Evolutionary conservation across 768 basidiomycete species (phyloP).

Genomic region (Bullera alba): DNA sequence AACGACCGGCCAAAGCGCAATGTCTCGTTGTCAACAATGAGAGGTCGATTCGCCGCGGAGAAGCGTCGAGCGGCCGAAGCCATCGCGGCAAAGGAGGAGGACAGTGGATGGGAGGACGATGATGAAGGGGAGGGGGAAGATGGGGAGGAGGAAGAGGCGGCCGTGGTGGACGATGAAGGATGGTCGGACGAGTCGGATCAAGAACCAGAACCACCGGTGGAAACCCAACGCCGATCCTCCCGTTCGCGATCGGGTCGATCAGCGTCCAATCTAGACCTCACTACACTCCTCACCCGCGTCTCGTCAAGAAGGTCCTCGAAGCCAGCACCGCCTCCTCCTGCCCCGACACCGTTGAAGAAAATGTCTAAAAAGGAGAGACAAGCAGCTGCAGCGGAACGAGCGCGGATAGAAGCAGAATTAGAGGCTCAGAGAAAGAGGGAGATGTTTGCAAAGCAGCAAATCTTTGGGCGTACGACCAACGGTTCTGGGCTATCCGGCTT

Average conservation of each 20-base stretch:
- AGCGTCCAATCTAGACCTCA: conserved; percentile 9
- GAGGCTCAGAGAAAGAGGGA: conserved; percentile 43
- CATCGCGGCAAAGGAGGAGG: conserved; percentile 34
- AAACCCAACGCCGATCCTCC: not conserved
- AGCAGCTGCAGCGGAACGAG: conserved; percentile 27
- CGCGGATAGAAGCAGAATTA: conserved; percentile 31
- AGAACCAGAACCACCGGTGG: not conserved
- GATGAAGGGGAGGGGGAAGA: conserved; percentile 12
- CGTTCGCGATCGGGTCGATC: not conserved
- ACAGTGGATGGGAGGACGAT: conserved; percentile 39
- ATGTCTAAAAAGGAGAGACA: conserved; percentile 32
- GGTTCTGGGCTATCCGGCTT: conserved; percentile 23
- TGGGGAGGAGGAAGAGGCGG: conserved; percentile 19
- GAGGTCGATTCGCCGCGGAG: conserved; percentile 34
- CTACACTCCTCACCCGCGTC: conserved; percentile 10
- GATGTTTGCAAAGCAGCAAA: conserved; percentile 45
- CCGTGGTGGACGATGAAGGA: not conserved
- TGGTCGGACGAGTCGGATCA: conserved; percentile 12
- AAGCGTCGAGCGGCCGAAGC: conserved; percentile 40
- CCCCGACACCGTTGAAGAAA: conserved; percentile 29
- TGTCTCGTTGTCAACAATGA: conserved; percentile 43
- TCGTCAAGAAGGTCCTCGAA: conserved; percentile 2
- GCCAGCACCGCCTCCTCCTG: conserved; percentile 24
- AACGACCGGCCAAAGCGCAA: conserved; percentile 8
- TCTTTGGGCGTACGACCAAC: conserved; percentile 22